Base-by-base conservation (phyloP, 306 rosid species). In the Pterocarpus santalinus region DNA sequence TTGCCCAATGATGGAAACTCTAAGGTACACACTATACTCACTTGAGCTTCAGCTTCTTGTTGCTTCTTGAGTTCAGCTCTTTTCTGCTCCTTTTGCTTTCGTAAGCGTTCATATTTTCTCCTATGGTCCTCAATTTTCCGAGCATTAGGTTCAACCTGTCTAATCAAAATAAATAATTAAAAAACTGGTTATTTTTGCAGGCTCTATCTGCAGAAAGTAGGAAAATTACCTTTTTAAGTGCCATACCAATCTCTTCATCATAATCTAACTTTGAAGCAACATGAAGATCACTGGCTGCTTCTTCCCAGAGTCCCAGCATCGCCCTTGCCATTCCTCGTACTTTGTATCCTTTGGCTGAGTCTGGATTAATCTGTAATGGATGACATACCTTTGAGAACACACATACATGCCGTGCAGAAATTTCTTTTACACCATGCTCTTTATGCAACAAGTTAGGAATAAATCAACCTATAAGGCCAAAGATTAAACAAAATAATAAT, bases 261-360 rank as follows among this genome's bases (percentile, higher is more conserved):
- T 78, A 85, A 81, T 94, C 98, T 65, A 94, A 72, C 65, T 79
- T 90, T 30, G 95, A 94, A 72, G 95, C 98, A 44, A 89, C 77
- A 52, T 33, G 95, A 81, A 94, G 94, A 86, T 94, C 98, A 65
- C 65, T 80, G 6, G 87, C 93, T 2, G 95, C 90, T 81, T 86
- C 90, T 85, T 79, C 92, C 98, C 95, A 94, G 33, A 84, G 83
- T 62, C 94, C 98, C 88, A 94, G 80, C 90, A 89, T 80, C 36
- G 98, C 94, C 86, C 83, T 90, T 16, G 97, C 96, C 79, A 90
- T 81, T 76, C 98, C 97, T 52, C 98, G 73, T 52, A 81, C 75
- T 85, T 94, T 94, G 85, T 86, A 90, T 33, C 98, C 97, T 88
- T 94, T 94, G 34, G 95, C 95, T 5, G 97, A 94, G 88, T 94